A percentile compares a stretch with the other conserved stretches of the same genome.
phyloP scores from a whole-genome alignment of 2,329 filamentous ascomycete genomes.

The Talaromyces funiculosus region DNA sequence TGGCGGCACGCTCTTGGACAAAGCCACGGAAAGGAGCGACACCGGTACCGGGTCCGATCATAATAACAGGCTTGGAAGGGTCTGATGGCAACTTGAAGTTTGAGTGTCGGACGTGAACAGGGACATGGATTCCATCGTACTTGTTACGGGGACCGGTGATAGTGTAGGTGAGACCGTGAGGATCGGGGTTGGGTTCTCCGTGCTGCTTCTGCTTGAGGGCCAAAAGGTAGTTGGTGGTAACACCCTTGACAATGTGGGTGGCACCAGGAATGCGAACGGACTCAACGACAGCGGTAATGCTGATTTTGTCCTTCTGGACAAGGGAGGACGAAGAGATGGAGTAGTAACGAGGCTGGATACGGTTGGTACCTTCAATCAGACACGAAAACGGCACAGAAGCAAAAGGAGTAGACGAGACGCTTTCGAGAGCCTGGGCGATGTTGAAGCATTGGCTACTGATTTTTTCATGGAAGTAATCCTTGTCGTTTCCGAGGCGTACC shows the following conservation, averaged over 20 bases:
- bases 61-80: conserved; percentile 86
- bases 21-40: conserved; percentile 95
- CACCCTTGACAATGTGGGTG: conserved; percentile 76
- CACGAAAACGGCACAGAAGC: conserved; percentile 83
- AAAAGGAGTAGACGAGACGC: conserved; percentile 71
- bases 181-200: conserved; percentile 70
- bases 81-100: conserved; percentile 99
- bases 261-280: conserved; percentile 71
- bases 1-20: conserved; percentile 83
- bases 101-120: conserved; percentile 92
- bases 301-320: conserved; percentile 90
- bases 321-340: conserved; percentile 96
- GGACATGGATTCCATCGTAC: conserved; percentile 91
- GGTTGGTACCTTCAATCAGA: conserved; percentile 87
- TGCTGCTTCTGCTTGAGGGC: conserved; percentile 97
- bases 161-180: conserved; percentile 79
- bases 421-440: conserved; percentile 76
- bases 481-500: conserved; percentile 81
- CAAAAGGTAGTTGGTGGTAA: conserved; percentile 93
- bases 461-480: conserved; percentile 89
- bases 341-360: conserved; percentile 97
- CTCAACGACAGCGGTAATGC: conserved; percentile 92
- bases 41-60: conserved; percentile 93
- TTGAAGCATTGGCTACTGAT: conserved; percentile 78
- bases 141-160: conserved; percentile 90